Evolutionary conservation across 345 rosid species (phyloP).

Genomic region (Pugionium cornutum): DNA sequence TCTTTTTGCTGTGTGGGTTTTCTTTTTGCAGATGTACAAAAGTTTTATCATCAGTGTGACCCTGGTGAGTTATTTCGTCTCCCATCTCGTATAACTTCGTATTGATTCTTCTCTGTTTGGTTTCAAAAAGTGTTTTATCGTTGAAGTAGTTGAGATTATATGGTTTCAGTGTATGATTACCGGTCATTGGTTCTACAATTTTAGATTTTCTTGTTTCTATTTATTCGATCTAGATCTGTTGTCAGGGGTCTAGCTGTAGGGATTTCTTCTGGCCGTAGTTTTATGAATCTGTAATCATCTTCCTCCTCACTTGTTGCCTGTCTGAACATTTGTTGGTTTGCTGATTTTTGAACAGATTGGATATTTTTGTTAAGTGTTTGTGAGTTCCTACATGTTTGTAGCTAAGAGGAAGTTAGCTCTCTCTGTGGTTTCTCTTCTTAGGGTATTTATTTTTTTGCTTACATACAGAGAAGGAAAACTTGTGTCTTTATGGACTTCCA

Average conservation of each 20-base stretch:
- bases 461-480: slow-evolving; percentile 81
- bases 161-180: background rate
- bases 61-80: slow-evolving; percentile 55
- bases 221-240: background rate
- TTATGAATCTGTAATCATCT: background rate
- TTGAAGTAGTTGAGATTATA: slow-evolving; percentile 9
- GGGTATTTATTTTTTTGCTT: background rate
- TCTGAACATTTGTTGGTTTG: background rate
- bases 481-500: slow-evolving; percentile 97
- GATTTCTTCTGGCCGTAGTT: background rate
- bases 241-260: background rate
- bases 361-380: background rate
- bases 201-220: background rate
- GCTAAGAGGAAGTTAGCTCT: slow-evolving; percentile 14
- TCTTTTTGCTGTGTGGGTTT: slow-evolving; percentile 23
- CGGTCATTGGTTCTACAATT: background rate
- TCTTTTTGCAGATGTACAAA: slow-evolving; percentile 57
- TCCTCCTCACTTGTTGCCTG: slow-evolving; percentile 1
- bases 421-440: slow-evolving; percentile 9
- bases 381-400: background rate
- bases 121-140: background rate
- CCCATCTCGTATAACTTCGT: slow-evolving; percentile 17
- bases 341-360: background rate
- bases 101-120: slow-evolving; percentile 3
- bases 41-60: slow-evolving; percentile 65